Evolutionary conservation across 306 rosid genomes (phyloP), one percentile per base, ranked within the genome.

Genomic region (Lotus japonicus): DNA sequence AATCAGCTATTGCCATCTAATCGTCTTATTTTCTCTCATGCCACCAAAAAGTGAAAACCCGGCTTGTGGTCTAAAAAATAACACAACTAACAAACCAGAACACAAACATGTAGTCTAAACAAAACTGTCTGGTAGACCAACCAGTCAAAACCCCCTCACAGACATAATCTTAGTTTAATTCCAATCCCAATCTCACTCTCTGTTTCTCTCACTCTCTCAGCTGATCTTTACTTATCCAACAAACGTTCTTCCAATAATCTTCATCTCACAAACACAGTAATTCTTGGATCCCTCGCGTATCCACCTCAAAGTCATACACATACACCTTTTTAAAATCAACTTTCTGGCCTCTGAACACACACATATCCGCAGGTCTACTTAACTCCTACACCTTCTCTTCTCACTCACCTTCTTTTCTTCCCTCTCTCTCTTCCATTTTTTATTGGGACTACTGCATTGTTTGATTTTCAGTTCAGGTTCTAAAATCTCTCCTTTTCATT

Each of bases 221-320:
- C 19, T 49, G 18, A 62, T 61, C 31, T 26, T 3, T 3, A 26
- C 43, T 12, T 52, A 6, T 10, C 80, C 72, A 85, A 79, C 90
- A 75, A 81, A 84, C 85, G 46, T 83, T 84, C 88, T 56, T 11
- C 11, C 17, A 59, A n/a, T n/a, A n/a, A n/a, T 66, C 76, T 16
- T 78, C 77, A 49, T n/a, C 63, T 58, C 49, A 48, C 60, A 66
- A 66, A 59, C 26, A 23, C 56, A 60, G 60, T 9, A 54, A 56
- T 81, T 77, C 81, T 77, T 73, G 84, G 78, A 63, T 70, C 21
- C 6, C 75, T 65, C 81, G 33, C 86, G 31, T 57, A 82, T 83
- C 92, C 77, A 82, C 87, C 96, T 86, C 87, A 86, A 84, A 83
- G 85, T 89, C 88, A 84, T 64, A 74, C 61, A 66, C 88, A 84